Evolutionary conservation across 2,329 filamentous ascomycete genomes (phyloP), one percentile per base, ranked within the genome.

Genomic region (Penicillium sp.): DNA sequence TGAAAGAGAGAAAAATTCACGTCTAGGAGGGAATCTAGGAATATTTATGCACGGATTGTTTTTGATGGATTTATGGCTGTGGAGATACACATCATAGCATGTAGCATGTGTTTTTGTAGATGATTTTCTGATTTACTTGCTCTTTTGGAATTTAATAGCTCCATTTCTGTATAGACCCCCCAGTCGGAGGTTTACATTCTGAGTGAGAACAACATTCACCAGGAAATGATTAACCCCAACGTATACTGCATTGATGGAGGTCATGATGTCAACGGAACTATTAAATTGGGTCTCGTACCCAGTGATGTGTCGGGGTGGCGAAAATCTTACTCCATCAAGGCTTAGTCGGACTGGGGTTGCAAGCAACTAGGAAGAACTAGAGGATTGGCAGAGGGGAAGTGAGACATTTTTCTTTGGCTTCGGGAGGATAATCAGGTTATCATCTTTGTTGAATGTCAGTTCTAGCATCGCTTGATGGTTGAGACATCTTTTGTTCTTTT

Each of bases 351-450:
- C 50, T 38, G 47, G 40, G 52, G 40, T 52, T 29, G 32, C 39
- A 29, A 54, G 23, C 31, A 42, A 50, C 51, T 53, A 53, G 15
- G n/a, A n/a, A 4, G 23, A 46, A 51, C 40, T 51, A 46, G n/a
- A 45, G 52, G 21, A 39, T 46, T 39, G 40, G 47, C 18, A 34
- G 57, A 50, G 55, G 57, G 57, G 57, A 35, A 54, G 27, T 58
- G 58, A 60, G 58, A 60, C 58, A 60, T 54, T 50, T 52, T 21
- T 50, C 8, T 29, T 32, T 27, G 1, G 18, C 37, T 37, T 45
- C 12, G 23, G 29, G 27, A 31, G 46, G 49, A 49, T 46, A 52
- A 40, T 55, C 45, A 34, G 32, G 5, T 31, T 45, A 9, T 10
- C 3, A 15, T 10, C 2, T 9, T 31, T 35, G 6, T 40, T 15